These are phyloP conservation scores for Jaminaea rosea DNA, from an alignment of 1,284 basidiomycete species.

Conservation along the genomic window DNA sequence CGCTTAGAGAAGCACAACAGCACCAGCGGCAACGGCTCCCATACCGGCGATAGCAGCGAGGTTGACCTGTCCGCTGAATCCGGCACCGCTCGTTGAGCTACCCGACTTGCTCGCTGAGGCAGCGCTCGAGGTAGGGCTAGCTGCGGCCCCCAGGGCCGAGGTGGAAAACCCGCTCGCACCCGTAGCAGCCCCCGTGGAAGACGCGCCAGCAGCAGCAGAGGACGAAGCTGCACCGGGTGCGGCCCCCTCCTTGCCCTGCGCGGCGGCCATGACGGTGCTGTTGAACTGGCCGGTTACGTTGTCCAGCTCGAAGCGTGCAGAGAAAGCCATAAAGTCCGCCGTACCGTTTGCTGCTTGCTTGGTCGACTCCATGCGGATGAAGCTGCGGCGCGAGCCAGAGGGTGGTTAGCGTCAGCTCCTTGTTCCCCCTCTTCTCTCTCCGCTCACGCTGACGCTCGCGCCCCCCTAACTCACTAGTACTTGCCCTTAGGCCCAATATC, in stretches of 20 bases:
- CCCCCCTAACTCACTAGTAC: constrained; percentile 17
- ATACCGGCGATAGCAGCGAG: constrained; percentile 1
- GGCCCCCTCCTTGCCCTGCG: constrained; percentile 1
- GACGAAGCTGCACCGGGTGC: too few relatives aligned
- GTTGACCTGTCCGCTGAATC: neutral
- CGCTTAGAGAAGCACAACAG: constrained; percentile 4
- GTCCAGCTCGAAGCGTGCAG: constrained; percentile 30
- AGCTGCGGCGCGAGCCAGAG: constrained; percentile 18
- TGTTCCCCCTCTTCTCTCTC: too few relatives aligned
- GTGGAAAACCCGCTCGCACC: neutral
- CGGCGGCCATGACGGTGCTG: constrained; percentile 18
- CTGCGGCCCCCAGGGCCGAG: neutral
- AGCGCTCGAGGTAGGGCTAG: neutral
- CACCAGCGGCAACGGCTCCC: constrained; percentile 2
- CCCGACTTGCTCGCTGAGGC: neutral
- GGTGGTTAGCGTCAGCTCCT: neutral
- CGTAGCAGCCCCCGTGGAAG: neutral
- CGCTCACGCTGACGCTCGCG: neutral
- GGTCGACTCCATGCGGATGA: constrained; percentile 37
- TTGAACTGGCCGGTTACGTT: constrained; percentile 33
- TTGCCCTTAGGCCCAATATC: constrained; percentile 22
- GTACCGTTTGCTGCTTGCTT: constrained; percentile 15
- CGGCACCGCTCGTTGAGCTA: constrained; percentile 1
- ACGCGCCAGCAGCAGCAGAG: neutral
- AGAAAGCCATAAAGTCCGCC: constrained; percentile 31